Base-by-base conservation (phyloP, 2,329 filamentous ascomycete species). In the Ilyonectria mors-panacis region DNA sequence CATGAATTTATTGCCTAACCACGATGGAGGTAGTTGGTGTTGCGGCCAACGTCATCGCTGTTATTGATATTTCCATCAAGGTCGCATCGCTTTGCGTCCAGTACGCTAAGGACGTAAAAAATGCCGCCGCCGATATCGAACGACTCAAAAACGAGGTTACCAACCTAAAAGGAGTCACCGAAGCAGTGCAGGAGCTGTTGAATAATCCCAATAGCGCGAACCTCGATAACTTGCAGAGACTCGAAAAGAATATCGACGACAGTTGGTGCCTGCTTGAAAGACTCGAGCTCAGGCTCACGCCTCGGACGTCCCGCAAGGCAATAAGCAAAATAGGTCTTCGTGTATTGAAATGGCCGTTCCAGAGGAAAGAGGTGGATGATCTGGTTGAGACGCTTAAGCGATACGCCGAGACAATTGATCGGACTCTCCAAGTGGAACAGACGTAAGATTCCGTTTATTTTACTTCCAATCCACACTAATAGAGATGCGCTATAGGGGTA, bases 371-470 rank as follows among this genome's bases (percentile, higher is more conserved):
- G 53, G 33, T 26, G 19, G 37, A 56, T 28, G 30, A 26, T 12
- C 9, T 53, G 12, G 30, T 53, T 15, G 26, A 33, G 48, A 30
- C 15, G n/a, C 48, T 53, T 56, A 33, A 35, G 33, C 37, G 21
- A 26, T 35, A 35, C 37, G 33, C 15, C 23, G 28, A 56, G 53
- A 56, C n/a, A 56, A 56, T 56, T 12, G 23, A 33, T 56, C 33
- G 23, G 53, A 56, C 33, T 56, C 53, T 56, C n/a, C 53, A 56
- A 44, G 33, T 44, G 53, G 53, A 56, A 37, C 53, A 56, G 53
- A 56, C 53, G 53, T 56, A 42, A 56, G 53, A 42, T 35, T 23
- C 53, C 53, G 17, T 56, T 42, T 42, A 44, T 35, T 37, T 56
- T 35, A 15, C 19, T 42, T 56, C 7, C 17, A 28, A 33, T 6